Conservation (phyloP, 805 yeast species). For the Zygosaccharomyces pseudorouxii region DNA sequence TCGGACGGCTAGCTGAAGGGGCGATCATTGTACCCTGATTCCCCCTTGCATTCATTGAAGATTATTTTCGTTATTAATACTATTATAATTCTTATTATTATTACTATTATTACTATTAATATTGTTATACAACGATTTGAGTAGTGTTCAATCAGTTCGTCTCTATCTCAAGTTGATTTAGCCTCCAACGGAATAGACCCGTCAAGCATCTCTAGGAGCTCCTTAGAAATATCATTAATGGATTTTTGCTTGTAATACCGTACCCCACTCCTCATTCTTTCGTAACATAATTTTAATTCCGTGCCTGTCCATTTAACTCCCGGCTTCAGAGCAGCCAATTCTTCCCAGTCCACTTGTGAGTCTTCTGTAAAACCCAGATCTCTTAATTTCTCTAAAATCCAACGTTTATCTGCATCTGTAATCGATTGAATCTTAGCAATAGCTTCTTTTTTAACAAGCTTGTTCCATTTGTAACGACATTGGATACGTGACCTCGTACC, state of each 20-base stretch:
- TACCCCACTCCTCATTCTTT: slow-evolving; percentile 49
- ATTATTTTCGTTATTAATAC: neutral
- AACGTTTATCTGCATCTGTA: slow-evolving; percentile 44
- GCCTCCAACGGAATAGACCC: slow-evolving; percentile 18
- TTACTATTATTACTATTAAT: slow-evolving; percentile 5
- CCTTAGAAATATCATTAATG: slow-evolving; percentile 35
- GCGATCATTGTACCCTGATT: neutral
- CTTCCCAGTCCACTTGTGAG: slow-evolving; percentile 51
- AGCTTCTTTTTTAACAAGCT: slow-evolving; percentile 60
- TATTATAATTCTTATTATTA: neutral
- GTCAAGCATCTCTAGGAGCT: slow-evolving; percentile 23
- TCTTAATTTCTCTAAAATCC: slow-evolving; percentile 46
- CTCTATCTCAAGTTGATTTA: slow-evolving; percentile 10
- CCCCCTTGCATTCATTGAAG: neutral
- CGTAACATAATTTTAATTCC: slow-evolving; percentile 60
- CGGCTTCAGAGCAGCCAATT: slow-evolving; percentile 45
- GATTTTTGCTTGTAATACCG: slow-evolving; percentile 44
- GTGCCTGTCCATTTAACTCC: slow-evolving; percentile 50
- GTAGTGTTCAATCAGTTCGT: neutral
- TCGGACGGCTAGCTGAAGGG: neutral
- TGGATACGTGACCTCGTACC: slow-evolving; percentile 88
- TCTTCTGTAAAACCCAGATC: slow-evolving; percentile 41
- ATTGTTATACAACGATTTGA: slow-evolving; percentile 5
- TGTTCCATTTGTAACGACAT: slow-evolving; percentile 94
- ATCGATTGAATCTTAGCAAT: slow-evolving; percentile 41